Percentiles rank a stretch among this genome's conserved stretches.
phyloP scores from a whole-genome alignment of 2,329 filamentous ascomycete genomes.

The Fusarium anguioides region DNA sequence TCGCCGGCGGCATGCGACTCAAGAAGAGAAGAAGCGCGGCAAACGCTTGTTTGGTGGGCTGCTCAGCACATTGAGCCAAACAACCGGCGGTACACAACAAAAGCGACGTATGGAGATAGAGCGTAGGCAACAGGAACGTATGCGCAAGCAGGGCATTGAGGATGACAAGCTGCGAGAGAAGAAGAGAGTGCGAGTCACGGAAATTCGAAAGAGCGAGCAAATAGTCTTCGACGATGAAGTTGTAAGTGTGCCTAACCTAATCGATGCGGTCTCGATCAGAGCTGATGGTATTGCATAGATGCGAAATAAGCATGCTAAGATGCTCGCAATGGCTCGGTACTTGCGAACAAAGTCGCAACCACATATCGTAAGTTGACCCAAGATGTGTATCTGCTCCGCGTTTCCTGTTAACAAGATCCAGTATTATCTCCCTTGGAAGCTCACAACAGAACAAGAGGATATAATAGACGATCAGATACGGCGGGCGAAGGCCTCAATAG shows the following conservation, averaged over 20 bases:
- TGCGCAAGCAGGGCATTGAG: conserved; percentile 77
- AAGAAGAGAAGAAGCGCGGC: conserved; percentile 86
- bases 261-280: background rate
- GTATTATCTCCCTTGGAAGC: conserved; percentile 89
- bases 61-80: conserved; percentile 81
- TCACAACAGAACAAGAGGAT: conserved; percentile 74
- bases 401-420: conserved; percentile 51
- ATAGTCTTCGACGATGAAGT: conserved; percentile 79
- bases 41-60: conserved; percentile 87
- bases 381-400: background rate
- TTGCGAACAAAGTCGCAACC: conserved; percentile 79
- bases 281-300: conserved; percentile 67
- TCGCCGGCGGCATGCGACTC: conserved; percentile 44
- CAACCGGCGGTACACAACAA: conserved; percentile 69
- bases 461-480: conserved; percentile 76
- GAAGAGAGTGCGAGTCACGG: conserved; percentile 71
- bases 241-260: conserved; percentile 62
- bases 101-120: conserved; percentile 83
- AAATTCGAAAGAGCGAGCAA: conserved; percentile 74
- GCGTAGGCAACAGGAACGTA: conserved; percentile 80
- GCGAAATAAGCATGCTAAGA: conserved; percentile 76
- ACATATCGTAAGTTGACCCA: conserved; percentile 70
- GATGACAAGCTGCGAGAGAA: conserved; percentile 75
- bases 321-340: conserved; percentile 77
- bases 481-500: conserved; percentile 71